Percentiles rank a stretch among this genome's conserved stretches.
Conservation (phyloP, 1,139 yeast genomes). For the Kodamaea sp. region DNA sequence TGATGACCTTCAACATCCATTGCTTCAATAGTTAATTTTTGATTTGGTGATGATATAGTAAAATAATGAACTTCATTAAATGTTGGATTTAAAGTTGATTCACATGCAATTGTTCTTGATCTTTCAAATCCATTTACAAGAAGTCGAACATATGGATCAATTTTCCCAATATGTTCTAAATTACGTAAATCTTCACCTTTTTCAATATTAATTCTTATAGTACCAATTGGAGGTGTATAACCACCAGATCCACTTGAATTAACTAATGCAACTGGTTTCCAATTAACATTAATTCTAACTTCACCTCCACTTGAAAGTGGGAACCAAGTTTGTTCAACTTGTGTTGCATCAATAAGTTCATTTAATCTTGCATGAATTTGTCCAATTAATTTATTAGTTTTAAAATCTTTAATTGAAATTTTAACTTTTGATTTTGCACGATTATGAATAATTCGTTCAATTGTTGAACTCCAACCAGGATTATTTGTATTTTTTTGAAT, state of each 20-base stretch:
- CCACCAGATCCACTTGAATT: slow-evolving; percentile 68
- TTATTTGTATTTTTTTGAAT: slow-evolving; percentile 58
- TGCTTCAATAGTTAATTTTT: slow-evolving; percentile 76
- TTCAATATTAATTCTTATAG: slow-evolving; percentile 68
- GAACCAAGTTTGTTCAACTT: slow-evolving; percentile 75
- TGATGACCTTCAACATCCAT: slow-evolving; percentile 83
- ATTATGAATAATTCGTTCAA: slow-evolving; percentile 73
- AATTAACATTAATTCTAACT: slow-evolving; percentile 60
- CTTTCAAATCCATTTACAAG: slow-evolving; percentile 72
- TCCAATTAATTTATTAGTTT: slow-evolving; percentile 53
- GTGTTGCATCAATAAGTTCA: slow-evolving; percentile 72
- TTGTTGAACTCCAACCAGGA: slow-evolving; percentile 64
- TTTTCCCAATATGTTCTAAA: slow-evolving; percentile 81
- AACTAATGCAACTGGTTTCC: slow-evolving; percentile 83
- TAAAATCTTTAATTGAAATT: slow-evolving; percentile 57
- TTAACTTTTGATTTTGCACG: slow-evolving; percentile 67
- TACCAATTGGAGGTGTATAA: slow-evolving; percentile 92
- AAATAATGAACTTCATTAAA: slow-evolving; percentile 84
- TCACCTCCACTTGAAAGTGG: slow-evolving; percentile 70
- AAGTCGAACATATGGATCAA: slow-evolving; percentile 87
- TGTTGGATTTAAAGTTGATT: slow-evolving; percentile 69
- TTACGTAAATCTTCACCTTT: slow-evolving; percentile 74
- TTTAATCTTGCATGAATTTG: slow-evolving; percentile 62
- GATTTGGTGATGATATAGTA: slow-evolving; percentile 77
- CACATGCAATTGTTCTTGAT: slow-evolving; percentile 72